Evolutionary conservation across 2,329 filamentous ascomycete species (phyloP).

Genomic region (Colletotrichum sp.): DNA sequence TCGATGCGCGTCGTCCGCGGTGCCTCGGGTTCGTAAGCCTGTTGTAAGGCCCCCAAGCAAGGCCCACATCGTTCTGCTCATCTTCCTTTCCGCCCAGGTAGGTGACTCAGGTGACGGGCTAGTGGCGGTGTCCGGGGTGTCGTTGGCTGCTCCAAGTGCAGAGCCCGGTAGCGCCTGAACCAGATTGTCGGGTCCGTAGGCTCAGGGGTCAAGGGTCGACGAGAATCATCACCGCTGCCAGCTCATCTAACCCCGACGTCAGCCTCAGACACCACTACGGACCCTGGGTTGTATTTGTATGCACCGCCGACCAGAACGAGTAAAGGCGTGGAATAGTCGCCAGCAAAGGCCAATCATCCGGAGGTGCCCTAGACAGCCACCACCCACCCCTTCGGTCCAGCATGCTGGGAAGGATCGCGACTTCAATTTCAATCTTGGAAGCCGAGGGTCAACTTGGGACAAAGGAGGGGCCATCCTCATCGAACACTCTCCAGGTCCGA

Average conservation of each 20-base stretch:
- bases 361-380: neutral
- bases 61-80: constrained; percentile 1
- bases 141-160: neutral
- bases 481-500: neutral
- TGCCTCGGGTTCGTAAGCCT: neutral
- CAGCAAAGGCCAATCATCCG: constrained; percentile 6
- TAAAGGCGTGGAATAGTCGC: constrained; percentile 1
- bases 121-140: constrained; percentile 11
- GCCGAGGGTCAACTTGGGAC: neutral
- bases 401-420: neutral
- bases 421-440: neutral
- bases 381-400: neutral
- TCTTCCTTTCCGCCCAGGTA: neutral
- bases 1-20: neutral
- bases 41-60: neutral
- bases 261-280: constrained; percentile 14
- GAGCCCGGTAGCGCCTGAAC: constrained; percentile 9
- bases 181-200: constrained; percentile 17
- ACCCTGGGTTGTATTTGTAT: constrained; percentile 10
- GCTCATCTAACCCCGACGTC: constrained; percentile 17
- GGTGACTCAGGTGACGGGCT: constrained; percentile 13
- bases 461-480: neutral
- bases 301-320: constrained; percentile 9
- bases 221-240: constrained; percentile 5
- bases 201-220: constrained; percentile 20